Conservation (phyloP, 2,329 filamentous ascomycete species). For the Trichoderma breve region DNA sequence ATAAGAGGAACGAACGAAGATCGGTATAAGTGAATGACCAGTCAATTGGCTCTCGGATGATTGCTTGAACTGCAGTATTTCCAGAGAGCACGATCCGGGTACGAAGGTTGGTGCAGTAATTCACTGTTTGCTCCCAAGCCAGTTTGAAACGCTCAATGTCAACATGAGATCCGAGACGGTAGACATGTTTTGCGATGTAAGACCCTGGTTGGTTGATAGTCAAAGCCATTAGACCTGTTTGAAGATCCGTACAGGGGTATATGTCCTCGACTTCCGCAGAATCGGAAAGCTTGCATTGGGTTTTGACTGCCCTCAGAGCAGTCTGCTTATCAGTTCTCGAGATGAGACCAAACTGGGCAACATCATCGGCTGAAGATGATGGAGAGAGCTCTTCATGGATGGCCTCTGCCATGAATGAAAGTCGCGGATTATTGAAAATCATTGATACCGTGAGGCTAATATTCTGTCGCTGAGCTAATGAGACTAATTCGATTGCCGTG, state of each 20-base stretch:
- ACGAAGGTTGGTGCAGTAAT: conserved; percentile 9
- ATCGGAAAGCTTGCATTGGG: not conserved
- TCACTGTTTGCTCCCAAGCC: conserved; percentile 27
- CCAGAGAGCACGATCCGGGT: conserved; percentile 11
- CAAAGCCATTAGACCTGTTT: conserved; percentile 13
- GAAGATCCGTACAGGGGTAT: not conserved
- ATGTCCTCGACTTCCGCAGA: not conserved
- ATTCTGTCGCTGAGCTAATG: not conserved
- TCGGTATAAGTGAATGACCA: not conserved
- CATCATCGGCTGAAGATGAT: not conserved
- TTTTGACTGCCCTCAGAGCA: not conserved
- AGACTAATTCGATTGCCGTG: conserved; percentile 6
- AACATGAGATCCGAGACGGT: not conserved
- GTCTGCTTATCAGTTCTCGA: not conserved
- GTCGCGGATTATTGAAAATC: not conserved
- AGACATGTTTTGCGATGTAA: not conserved
- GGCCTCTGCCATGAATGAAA: not conserved
- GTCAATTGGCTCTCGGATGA: not conserved
- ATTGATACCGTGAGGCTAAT: not conserved
- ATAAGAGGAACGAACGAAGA: not conserved
- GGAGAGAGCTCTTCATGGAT: not conserved
- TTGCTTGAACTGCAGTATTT: not conserved
- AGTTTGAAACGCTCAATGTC: not conserved
- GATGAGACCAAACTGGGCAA: not conserved
- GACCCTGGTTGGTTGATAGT: conserved; percentile 10